Percentiles rank a stretch among this genome's conserved stretches.
Evolutionary conservation across 78 protist genomes (phyloP).

Genomic region (Cavenderia fasciculata): DNA sequence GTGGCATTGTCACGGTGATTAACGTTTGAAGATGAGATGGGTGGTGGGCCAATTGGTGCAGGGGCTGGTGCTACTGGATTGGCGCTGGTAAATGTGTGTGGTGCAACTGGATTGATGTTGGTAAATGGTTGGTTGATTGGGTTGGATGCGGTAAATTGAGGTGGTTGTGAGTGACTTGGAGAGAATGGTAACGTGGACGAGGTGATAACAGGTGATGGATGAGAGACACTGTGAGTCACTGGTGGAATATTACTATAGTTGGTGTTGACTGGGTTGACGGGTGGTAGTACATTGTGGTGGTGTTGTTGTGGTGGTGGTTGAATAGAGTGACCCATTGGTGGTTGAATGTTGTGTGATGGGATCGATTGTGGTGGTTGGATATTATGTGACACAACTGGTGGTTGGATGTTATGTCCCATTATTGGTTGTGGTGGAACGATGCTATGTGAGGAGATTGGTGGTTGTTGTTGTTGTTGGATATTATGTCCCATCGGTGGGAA

Average conservation of each 20-base stretch:
- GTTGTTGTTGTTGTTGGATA: too few relatives aligned
- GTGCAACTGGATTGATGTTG: slow-evolving; percentile 3
- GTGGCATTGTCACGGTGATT: not conserved
- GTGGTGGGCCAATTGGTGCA: slow-evolving; percentile 9
- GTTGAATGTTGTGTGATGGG: not conserved
- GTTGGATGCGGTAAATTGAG: not conserved
- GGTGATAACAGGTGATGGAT: not conserved
- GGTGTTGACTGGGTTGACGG: not conserved
- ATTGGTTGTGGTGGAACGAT: too few relatives aligned
- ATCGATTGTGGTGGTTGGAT: not conserved
- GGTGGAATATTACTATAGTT: not conserved
- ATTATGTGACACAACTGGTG: not conserved
- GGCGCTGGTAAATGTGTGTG: not conserved
- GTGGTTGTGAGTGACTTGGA: not conserved
- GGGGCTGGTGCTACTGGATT: not conserved
- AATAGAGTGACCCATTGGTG: slow-evolving; percentile 14
- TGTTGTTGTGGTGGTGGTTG: slow-evolving; percentile 35
- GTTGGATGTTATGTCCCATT: not conserved
- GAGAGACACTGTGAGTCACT: not conserved
- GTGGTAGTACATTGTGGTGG: too few relatives aligned
- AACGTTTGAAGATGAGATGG: not conserved
- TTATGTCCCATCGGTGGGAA: too few relatives aligned
- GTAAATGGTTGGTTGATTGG: not conserved
- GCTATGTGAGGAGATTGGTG: not conserved
- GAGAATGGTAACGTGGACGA: not conserved